These are phyloP conservation scores for Trichaptum fuscoviolaceum DNA, from an alignment of 768 basidiomycete genomes.

Conservation along the genomic window DNA sequence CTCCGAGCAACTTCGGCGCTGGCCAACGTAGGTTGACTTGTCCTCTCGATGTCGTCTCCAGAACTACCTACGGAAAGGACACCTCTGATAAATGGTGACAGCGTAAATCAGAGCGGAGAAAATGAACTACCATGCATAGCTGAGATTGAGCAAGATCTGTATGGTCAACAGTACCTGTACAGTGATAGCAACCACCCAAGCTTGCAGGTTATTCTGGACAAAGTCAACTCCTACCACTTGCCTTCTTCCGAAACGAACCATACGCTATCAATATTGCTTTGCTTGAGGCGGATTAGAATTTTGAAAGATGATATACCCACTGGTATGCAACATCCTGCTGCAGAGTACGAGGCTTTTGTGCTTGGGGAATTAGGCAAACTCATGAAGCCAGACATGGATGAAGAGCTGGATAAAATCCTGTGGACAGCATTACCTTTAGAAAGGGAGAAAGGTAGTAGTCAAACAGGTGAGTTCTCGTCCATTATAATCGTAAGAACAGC, in stretches of 20 bases:
- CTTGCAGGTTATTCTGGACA: neutral
- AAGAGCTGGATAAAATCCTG: slow-evolving; percentile 42
- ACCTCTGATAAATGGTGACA: neutral
- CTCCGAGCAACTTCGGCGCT: too few relatives aligned
- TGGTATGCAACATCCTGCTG: neutral
- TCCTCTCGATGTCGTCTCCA: neutral
- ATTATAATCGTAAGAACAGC: neutral
- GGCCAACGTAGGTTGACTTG: neutral
- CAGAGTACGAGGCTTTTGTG: neutral
- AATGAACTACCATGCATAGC: neutral
- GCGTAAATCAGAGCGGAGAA: neutral
- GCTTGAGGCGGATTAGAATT: neutral
- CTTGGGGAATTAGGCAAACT: neutral
- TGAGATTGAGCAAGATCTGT: neutral
- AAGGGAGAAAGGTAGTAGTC: slow-evolving; percentile 11
- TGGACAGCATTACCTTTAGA: slow-evolving; percentile 41
- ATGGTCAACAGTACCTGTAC: neutral
- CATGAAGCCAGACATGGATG: neutral
- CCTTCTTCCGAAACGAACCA: neutral
- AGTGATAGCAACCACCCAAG: neutral
- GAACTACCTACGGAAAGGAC: neutral
- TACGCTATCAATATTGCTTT: neutral
- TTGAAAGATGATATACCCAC: neutral
- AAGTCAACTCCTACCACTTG: neutral
- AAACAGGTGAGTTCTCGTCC: slow-evolving; percentile 14